These are phyloP conservation scores for Penicillium canescens DNA, from an alignment of 495 filamentous ascomycete genomes.

Conservation along the genomic window DNA sequence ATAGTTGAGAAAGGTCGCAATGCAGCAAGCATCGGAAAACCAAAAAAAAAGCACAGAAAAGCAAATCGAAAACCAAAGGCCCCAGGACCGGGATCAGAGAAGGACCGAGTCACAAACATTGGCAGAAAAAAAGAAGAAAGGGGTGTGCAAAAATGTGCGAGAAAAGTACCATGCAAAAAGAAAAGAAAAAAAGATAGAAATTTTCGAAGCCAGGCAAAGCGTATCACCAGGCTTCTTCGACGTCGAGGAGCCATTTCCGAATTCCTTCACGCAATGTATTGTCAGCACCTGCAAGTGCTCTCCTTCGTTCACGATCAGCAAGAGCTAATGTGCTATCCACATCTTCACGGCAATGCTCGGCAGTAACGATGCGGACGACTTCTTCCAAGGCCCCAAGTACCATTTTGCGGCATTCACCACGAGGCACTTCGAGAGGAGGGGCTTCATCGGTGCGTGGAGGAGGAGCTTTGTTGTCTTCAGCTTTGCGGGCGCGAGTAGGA, in stretches of 20 bases:
- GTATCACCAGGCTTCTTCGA: constrained; percentile 51
- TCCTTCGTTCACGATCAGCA: constrained; percentile 39
- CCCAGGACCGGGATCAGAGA: background rate
- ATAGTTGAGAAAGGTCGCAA: constrained; percentile 21
- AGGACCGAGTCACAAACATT: background rate
- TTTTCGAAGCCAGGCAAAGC: constrained; percentile 2
- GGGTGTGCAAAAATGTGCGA: constrained; percentile 9
- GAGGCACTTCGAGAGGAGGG: constrained; percentile 49
- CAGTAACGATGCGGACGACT: constrained; percentile 60
- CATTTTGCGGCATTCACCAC: constrained; percentile 60
- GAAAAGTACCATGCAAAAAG: constrained; percentile 2
- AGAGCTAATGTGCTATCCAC: constrained; percentile 36
- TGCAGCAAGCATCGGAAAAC: constrained; percentile 2
- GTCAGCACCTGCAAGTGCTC: constrained; percentile 42
- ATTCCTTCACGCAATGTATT: constrained; percentile 65
- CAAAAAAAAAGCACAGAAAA: background rate
- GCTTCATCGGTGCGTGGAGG: constrained; percentile 27
- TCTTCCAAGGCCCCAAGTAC: constrained; percentile 65
- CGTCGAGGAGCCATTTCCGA: constrained; percentile 61
- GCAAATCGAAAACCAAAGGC: background rate
- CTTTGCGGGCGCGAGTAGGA: constrained; percentile 38
- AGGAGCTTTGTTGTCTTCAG: constrained; percentile 25
- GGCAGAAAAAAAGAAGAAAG: constrained; percentile 5
- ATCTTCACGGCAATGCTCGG: constrained; percentile 52
- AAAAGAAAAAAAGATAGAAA: background rate